Base-by-base conservation (phyloP, 164 flowering plant species). In the Piper longum region DNA sequence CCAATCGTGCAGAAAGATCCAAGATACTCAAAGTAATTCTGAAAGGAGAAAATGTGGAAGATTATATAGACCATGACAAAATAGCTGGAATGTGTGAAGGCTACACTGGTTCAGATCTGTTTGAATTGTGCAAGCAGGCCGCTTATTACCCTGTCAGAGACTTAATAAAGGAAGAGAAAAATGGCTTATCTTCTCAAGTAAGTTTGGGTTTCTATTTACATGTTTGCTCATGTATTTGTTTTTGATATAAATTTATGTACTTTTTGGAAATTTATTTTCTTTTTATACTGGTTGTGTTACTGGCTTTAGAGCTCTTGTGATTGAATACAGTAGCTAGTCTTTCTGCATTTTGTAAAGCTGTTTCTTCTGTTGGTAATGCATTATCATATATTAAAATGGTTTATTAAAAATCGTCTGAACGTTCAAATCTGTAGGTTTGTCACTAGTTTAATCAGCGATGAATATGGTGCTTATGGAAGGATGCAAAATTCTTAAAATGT, bases 51-150 rank as follows among this genome's bases (percentile, higher is more conserved):
- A 85, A 58, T 17, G 78, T 85, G 48, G 97, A 89, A 65, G 74
- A 80, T 1, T 59, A 75, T 69, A 81, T 95, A 61, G 81, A 95
- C 72, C 86, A 64, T 78, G 86, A 85, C 26, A 71, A 57, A 58
- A 58, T 95, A 39, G 88, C 95, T 48, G 62, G 81, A 60, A 74
- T 91, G 57, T 88, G 97, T 71, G 93, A 82, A 43, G 96, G 95
- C 0, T 91, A 75, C 75, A 91, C 95, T 14, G 99, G 99, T 43
- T 95, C 99, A n/a, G 99, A 95, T 82, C 80, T 95, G 56, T 77
- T 95, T 43, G 99, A 95, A 66, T 86, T 95, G 64, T 91, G 97
- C 79, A 95, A 91, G 79, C 80, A 91, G 73, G 99, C 99, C 67
- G 97, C 97, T 44, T 89, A 88, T 71, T 83, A 77, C 64, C 91